Percentiles rank a stretch among this genome's conserved stretches.
phyloP scores from a whole-genome alignment of 2,329 filamentous ascomycete genomes.

The Iodosphaeria phyllophila region DNA sequence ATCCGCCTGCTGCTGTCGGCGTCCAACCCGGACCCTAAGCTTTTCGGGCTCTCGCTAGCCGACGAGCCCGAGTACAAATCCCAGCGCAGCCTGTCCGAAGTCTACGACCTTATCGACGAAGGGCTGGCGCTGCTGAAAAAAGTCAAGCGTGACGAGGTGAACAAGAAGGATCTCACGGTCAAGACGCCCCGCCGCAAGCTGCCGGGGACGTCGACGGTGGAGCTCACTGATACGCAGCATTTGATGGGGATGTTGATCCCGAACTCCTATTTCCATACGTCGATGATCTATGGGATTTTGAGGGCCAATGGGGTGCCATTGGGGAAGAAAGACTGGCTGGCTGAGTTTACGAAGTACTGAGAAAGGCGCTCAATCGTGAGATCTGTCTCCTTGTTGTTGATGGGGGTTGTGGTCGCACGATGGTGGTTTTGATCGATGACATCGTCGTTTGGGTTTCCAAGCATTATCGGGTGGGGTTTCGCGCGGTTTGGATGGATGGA shows the following conservation, averaged over 20 bases:
- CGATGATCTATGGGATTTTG: constrained; percentile 37
- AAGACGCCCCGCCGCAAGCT: constrained; percentile 11
- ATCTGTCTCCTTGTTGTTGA: no score
- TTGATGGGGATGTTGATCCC: no score
- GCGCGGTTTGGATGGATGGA: no score
- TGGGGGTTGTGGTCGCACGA: not conserved
- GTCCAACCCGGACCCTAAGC: no score
- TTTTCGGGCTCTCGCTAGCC: no score
- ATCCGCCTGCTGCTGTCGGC: constrained; percentile 17
- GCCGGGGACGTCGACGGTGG: constrained; percentile 22
- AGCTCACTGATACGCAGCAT: no score
- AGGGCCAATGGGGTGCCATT: constrained; percentile 38
- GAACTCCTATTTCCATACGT: no score
- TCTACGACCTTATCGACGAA: constrained; percentile 15
- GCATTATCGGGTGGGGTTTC: no score
- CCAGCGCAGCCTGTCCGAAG: constrained; percentile 13
- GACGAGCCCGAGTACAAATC: constrained; percentile 7
- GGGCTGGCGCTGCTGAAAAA: constrained; percentile 10
- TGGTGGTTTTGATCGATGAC: no score
- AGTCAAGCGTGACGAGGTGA: constrained; percentile 9
- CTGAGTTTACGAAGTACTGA: constrained; percentile 2
- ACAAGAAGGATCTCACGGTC: constrained; percentile 13
- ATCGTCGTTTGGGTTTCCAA: no score
- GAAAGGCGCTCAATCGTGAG: no score
- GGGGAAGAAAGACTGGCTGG: constrained; percentile 34